Percentiles rank a stretch among this genome's conserved stretches.
These are phyloP conservation scores for Pythium sukuiense DNA, from an alignment of 352 stramenopile species.

Conservation along the genomic window DNA sequence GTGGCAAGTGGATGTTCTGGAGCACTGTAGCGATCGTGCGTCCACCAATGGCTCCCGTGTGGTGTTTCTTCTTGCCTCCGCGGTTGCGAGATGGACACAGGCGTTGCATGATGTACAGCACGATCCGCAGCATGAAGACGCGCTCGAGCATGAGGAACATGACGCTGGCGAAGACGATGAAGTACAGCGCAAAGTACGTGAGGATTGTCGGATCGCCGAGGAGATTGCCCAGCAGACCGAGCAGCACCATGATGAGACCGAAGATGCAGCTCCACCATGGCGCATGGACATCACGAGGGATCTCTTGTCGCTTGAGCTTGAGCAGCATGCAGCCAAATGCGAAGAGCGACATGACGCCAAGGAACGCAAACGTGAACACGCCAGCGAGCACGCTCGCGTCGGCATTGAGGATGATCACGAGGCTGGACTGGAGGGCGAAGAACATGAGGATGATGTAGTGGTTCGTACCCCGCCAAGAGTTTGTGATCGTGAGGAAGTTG, in stretches of 20 bases:
- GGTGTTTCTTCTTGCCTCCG: constrained; percentile 31
- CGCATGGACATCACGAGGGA: constrained; percentile 85
- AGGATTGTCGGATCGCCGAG: constrained; percentile 74
- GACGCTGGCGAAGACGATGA: constrained; percentile 59
- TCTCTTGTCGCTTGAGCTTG: constrained; percentile 90
- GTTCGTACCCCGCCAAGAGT: constrained; percentile 54
- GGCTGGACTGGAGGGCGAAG: constrained; percentile 46
- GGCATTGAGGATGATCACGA: constrained; percentile 60
- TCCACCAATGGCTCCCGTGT: constrained; percentile 62
- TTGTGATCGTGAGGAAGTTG: constrained; percentile 40
- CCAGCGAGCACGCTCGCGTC: constrained; percentile 81
- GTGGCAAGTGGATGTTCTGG: constrained; percentile 68
- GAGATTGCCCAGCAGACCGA: constrained; percentile 65
- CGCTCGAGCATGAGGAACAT: constrained; percentile 86
- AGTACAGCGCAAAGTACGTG: constrained; percentile 83
- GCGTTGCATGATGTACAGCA: constrained; percentile 65
- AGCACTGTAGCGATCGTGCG: constrained; percentile 66
- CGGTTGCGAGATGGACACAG: constrained; percentile 50
- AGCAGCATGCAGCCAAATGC: constrained; percentile 90
- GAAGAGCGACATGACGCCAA: constrained; percentile 92
- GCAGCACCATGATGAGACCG: constrained; percentile 67
- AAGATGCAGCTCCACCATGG: constrained; percentile 83
- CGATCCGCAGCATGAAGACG: constrained; percentile 70
- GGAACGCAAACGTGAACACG: constrained; percentile 92
- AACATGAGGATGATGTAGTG: constrained; percentile 70